Evolutionary conservation across 2,329 filamentous ascomycete genomes (phyloP).

Genomic region (Thielaviopsis populi): DNA sequence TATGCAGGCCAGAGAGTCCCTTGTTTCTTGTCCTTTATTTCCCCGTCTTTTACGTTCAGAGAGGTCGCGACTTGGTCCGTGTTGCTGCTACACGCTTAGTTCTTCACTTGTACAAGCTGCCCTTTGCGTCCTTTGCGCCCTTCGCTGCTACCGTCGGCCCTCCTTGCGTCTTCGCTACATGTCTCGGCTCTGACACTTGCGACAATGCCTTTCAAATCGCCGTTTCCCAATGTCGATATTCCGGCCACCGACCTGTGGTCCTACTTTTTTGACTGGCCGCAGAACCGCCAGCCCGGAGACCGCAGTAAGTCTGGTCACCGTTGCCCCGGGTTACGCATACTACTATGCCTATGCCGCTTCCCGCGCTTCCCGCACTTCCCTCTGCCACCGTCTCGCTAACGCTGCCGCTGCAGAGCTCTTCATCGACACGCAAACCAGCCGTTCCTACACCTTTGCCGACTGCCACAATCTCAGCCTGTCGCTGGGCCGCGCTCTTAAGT

Average conservation of each 20-base stretch:
- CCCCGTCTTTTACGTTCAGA: too few species aligned
- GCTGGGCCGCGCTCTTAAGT: slow-evolving; percentile 69
- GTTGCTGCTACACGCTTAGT: too few species aligned
- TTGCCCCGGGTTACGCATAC: not conserved
- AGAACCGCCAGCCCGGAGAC: slow-evolving; percentile 51
- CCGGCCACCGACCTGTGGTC: slow-evolving; percentile 66
- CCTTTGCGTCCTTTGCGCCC: too few species aligned
- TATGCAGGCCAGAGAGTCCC: too few species aligned
- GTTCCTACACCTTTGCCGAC: slow-evolving; percentile 54
- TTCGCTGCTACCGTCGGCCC: not conserved
- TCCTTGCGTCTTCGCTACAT: not conserved
- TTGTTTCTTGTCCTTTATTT: too few species aligned
- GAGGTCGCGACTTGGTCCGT: too few species aligned
- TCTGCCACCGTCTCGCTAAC: not conserved
- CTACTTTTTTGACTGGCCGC: slow-evolving; percentile 57
- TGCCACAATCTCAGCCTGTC: slow-evolving; percentile 49
- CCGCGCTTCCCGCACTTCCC: not conserved
- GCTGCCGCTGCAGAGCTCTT: slow-evolving; percentile 48
- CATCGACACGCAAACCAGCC: slow-evolving; percentile 54
- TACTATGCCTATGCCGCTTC: not conserved
- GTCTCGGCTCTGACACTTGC: not conserved
- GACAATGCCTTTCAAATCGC: slow-evolving; percentile 56
- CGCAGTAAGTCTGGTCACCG: slow-evolving; percentile 41
- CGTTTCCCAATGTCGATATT: slow-evolving; percentile 49
- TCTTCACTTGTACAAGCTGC: too few species aligned